These are phyloP conservation scores for Dichomitus squalens DNA, from an alignment of 1,284 basidiomycete genomes.

Conservation along the genomic window DNA sequence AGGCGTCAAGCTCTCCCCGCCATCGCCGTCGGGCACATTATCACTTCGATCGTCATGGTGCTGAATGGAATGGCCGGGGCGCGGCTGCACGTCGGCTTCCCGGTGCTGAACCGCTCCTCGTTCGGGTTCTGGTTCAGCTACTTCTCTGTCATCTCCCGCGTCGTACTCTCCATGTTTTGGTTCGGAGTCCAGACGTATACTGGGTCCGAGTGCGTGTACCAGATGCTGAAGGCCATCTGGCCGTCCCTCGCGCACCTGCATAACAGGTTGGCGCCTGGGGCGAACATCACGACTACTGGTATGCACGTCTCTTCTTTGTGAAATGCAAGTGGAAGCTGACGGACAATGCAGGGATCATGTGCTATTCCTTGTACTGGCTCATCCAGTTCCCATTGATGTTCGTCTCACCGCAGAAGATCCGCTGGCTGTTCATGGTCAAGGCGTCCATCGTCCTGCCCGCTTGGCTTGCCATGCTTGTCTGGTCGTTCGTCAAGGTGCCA, in stretches of 20 bases:
- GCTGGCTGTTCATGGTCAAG: constrained; percentile 74
- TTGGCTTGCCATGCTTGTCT: constrained; percentile 74
- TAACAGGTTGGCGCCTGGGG: constrained; percentile 59
- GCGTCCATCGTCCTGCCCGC: constrained; percentile 65
- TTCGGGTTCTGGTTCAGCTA: constrained; percentile 84
- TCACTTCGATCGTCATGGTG: constrained; percentile 59
- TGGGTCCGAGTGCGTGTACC: constrained; percentile 66
- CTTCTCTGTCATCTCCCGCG: constrained; percentile 74
- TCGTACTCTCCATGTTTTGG: constrained; percentile 80
- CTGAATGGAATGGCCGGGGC: constrained; percentile 76
- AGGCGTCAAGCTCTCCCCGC: constrained; percentile 65
- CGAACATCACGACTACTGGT: constrained; percentile 69
- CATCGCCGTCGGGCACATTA: constrained; percentile 62
- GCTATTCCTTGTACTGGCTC: constrained; percentile 81
- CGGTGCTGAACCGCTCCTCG: constrained; percentile 73
- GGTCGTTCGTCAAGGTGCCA: constrained; percentile 72
- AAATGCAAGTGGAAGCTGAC: neutral
- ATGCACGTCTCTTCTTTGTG: no score
- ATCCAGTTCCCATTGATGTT: constrained; percentile 73
- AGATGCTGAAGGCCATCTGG: constrained; percentile 82
- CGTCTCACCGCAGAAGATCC: constrained; percentile 74
- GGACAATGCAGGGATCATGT: constrained; percentile 54
- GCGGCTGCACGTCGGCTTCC: constrained; percentile 69
- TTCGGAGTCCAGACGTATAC: constrained; percentile 65
- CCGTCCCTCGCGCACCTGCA: constrained; percentile 65